Evolutionary conservation across 1,284 basidiomycete species (phyloP).

Genomic region (Cutaneotrichosporon arboriforme): DNA sequence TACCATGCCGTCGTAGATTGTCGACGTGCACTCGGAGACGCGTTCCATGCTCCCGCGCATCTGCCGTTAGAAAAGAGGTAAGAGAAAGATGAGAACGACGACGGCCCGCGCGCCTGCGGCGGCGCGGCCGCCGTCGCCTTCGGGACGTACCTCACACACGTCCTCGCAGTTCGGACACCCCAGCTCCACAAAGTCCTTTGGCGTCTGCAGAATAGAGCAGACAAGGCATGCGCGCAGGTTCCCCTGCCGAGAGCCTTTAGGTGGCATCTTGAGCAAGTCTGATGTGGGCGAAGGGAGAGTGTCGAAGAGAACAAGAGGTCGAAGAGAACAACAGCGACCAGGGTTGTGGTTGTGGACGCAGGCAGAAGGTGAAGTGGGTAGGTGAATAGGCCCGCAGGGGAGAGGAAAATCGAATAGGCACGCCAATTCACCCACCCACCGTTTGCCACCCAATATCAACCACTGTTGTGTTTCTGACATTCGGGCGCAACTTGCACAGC

Average conservation of each 20-base stretch:
- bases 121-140: too few relatives aligned
- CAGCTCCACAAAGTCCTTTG: slow-evolving; percentile 72
- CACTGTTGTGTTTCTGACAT: neutral
- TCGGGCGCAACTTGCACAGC: neutral
- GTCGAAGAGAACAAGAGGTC: neutral
- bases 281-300: neutral
- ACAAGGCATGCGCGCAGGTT: slow-evolving; percentile 82
- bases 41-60: slow-evolving; percentile 83
- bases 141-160: slow-evolving; percentile 71
- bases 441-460: slow-evolving; percentile 24
- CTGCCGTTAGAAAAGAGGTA: slow-evolving; percentile 49
- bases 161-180: slow-evolving; percentile 98
- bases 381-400: too few relatives aligned
- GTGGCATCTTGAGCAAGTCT: slow-evolving; percentile 26
- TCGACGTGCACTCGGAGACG: slow-evolving; percentile 83
- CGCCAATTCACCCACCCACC: neutral
- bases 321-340: neutral
- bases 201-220: slow-evolving; percentile 82
- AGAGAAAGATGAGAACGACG: neutral
- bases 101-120: too few relatives aligned
- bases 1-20: slow-evolving; percentile 88
- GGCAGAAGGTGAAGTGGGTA: too few relatives aligned
- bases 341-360: too few relatives aligned
- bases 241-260: slow-evolving; percentile 25
- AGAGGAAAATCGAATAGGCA: neutral